These are phyloP conservation scores for Trametes villosa DNA, from an alignment of 768 basidiomycete genomes.

Conservation along the genomic window DNA sequence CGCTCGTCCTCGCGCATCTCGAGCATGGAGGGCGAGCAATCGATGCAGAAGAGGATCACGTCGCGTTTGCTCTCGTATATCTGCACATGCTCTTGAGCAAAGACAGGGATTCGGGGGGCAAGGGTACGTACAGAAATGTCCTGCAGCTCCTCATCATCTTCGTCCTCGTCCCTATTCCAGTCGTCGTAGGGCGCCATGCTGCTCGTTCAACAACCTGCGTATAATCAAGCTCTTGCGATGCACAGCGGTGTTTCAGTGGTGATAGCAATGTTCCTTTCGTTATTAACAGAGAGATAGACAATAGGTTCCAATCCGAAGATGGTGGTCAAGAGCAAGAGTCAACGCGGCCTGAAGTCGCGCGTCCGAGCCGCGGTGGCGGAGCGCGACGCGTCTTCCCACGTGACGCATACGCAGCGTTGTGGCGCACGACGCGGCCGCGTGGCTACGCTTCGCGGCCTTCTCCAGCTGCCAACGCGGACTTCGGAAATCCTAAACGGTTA, in stretches of 20 bases:
- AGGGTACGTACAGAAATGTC: constrained; percentile 55
- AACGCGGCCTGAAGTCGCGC: background rate
- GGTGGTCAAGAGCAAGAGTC: background rate
- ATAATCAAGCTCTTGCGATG: too few species aligned
- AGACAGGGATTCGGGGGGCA: background rate
- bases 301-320: too few species aligned
- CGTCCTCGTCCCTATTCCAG: constrained; percentile 80
- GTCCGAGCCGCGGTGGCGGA: constrained; percentile 5
- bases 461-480: constrained; percentile 2
- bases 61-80: constrained; percentile 74
- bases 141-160: constrained; percentile 83
- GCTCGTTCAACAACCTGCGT: too few species aligned
- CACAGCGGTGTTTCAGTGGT: too few species aligned
- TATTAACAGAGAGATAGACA: too few species aligned
- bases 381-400: constrained; percentile 23
- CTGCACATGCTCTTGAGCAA: constrained; percentile 44
- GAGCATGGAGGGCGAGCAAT: constrained; percentile 92
- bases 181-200: constrained; percentile 75
- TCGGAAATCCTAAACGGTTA: too few species aligned
- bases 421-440: background rate
- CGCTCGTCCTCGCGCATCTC: constrained; percentile 64
- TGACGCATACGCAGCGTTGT: constrained; percentile 4
- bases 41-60: constrained; percentile 93
- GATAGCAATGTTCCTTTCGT: too few species aligned
- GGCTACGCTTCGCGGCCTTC: background rate